A percentile compares a stretch with the other conserved stretches of the same genome.
Evolutionary conservation across 2,329 filamentous ascomycete species (phyloP).

Genomic region (Alternaria incomplexa): DNA sequence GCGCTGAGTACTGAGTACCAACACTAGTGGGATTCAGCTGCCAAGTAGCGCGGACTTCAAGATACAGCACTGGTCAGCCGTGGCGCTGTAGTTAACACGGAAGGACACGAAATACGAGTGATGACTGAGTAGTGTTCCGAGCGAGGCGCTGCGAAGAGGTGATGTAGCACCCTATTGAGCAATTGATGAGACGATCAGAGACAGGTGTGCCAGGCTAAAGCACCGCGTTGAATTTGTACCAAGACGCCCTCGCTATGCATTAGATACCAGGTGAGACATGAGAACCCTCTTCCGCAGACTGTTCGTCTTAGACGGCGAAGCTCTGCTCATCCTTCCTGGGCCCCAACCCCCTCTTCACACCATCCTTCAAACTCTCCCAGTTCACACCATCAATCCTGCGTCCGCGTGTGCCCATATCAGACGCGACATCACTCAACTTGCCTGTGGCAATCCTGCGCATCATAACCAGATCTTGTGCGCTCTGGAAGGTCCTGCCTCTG

Average conservation of each 20-base stretch:
- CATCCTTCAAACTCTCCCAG: conserved; percentile 55
- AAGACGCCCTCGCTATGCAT: conserved; percentile 2
- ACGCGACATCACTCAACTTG: conserved; percentile 56
- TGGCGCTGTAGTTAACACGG: neutral
- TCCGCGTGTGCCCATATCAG: conserved; percentile 42
- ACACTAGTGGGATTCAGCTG: neutral
- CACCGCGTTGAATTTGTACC: neutral
- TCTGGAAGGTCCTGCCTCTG: conserved; percentile 67
- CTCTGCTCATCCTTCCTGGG: conserved; percentile 36
- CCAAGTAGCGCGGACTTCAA: neutral
- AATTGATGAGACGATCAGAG: neutral
- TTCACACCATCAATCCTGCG: conserved; percentile 58
- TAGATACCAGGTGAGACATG: no score
- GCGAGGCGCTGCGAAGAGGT: neutral
- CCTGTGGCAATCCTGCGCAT: conserved; percentile 76
- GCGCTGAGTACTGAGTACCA: neutral
- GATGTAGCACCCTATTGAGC: neutral
- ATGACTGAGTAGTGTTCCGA: neutral
- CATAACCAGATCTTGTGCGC: conserved; percentile 74
- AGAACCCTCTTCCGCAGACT: neutral
- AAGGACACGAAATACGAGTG: rapidly evolving
- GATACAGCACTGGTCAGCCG: neutral
- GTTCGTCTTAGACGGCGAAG: conserved; percentile 15
- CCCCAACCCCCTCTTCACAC: conserved; percentile 45
- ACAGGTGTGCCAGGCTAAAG: neutral